phyloP scores from a whole-genome alignment of 352 stramenopile species.

The Phytopythium ostracodes region DNA sequence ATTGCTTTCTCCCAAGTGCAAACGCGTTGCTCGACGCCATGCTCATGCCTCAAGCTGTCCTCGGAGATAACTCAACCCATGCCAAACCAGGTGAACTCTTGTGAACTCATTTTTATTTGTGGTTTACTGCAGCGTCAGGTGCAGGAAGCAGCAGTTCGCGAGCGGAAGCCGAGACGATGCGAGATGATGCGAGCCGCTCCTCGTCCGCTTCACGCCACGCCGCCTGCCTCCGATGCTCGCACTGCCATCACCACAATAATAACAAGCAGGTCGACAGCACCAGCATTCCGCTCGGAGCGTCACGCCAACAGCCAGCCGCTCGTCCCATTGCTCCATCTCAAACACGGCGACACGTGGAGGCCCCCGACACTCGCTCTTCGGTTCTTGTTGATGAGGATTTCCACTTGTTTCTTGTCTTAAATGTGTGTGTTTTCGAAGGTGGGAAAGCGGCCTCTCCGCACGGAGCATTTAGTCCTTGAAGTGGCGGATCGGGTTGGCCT shows the following conservation, averaged over 20 bases:
- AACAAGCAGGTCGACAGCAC: not conserved
- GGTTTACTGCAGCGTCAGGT: not conserved
- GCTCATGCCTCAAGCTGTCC: too few species aligned
- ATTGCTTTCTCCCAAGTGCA: not conserved
- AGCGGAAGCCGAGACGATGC: too few species aligned
- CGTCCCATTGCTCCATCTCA: not conserved
- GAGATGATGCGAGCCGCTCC: not conserved
- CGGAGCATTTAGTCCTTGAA: slow-evolving; percentile 66
- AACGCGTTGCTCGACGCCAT: not conserved
- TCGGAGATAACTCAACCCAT: not conserved
- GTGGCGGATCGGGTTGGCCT: slow-evolving; percentile 81
- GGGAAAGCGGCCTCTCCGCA: slow-evolving; percentile 10
- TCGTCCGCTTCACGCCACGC: not conserved
- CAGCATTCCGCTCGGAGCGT: not conserved
- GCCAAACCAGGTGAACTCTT: not conserved
- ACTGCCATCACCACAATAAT: not conserved
- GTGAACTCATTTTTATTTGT: slow-evolving; percentile 1
- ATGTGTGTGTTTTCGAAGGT: slow-evolving; percentile 13
- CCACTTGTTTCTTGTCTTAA: slow-evolving; percentile 23
- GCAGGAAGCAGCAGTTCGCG: not conserved
- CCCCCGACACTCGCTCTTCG: not conserved
- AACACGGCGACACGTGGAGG: not conserved
- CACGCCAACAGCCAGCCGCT: not conserved
- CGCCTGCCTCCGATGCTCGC: not conserved
- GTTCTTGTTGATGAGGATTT: not conserved